phyloP scores from a whole-genome alignment of 352 stramenopile species.

The Phytopythium helicoides region DNA sequence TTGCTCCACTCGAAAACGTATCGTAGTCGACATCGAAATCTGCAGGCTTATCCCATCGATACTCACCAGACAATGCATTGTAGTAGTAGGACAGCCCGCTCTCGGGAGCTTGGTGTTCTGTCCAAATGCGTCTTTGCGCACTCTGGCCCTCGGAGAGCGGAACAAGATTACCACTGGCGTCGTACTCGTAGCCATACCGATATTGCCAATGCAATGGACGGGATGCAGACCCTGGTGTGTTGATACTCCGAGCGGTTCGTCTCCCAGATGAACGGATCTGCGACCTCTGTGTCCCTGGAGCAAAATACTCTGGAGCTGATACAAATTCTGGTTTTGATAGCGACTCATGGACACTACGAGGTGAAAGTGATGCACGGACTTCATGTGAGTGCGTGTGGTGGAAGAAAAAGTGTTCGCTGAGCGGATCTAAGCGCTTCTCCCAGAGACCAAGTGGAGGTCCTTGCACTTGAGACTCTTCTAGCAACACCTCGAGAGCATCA shows the following conservation, averaged over 20 bases:
- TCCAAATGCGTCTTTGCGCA: conserved; percentile 55
- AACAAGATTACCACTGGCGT: conserved; percentile 34
- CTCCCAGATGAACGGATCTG: conserved; percentile 16
- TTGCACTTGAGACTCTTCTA: conserved; percentile 26
- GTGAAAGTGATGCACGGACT: conserved; percentile 55
- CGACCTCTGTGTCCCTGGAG: conserved; percentile 17
- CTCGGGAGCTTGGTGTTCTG: conserved; percentile 45
- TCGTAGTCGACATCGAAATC: conserved; percentile 65
- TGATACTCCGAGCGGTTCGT: conserved; percentile 24
- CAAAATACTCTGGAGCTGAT: no score
- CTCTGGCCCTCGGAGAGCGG: conserved; percentile 4
- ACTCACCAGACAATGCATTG: conserved; percentile 73
- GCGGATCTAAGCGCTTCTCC: conserved; percentile 60
- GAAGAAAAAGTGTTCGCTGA: conserved; percentile 71
- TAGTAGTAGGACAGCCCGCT: conserved; percentile 60
- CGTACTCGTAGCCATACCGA: conserved; percentile 70
- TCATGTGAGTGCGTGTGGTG: conserved; percentile 47
- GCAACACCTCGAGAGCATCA: conserved; percentile 25
- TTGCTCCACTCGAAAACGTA: conserved; percentile 28
- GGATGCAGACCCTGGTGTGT: conserved; percentile 5
- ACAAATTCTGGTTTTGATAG: conserved; percentile 1
- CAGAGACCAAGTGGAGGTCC: conserved; percentile 43
- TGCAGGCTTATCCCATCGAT: conserved; percentile 69
- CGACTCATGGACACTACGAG: conserved; percentile 44
- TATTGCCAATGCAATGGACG: conserved; percentile 74